Conservation (phyloP, 192 early-diverging fungal genomes). For the Coemansia sp. region DNA sequence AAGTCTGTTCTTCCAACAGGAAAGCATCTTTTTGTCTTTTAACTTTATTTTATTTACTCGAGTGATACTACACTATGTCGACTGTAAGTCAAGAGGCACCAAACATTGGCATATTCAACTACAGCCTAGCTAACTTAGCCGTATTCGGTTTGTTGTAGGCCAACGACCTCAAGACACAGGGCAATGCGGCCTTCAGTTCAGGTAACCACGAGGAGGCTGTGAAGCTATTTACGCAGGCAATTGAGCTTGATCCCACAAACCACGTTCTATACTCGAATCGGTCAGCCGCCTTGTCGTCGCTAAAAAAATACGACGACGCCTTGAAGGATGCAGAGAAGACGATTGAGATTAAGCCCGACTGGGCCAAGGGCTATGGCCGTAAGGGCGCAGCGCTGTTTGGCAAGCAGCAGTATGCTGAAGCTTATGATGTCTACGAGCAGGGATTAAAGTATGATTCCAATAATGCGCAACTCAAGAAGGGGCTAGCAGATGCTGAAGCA, state of each 20-base stretch:
- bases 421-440: constrained; percentile 70
- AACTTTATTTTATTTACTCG: neutral
- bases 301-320: constrained; percentile 75
- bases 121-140: neutral
- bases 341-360: constrained; percentile 73
- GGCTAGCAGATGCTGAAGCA: constrained; percentile 70
- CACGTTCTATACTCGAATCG: constrained; percentile 94
- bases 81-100: constrained; percentile 18
- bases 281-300: constrained; percentile 77
- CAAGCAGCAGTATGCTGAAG: constrained; percentile 64
- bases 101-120: neutral
- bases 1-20: neutral
- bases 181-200: constrained; percentile 83
- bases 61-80: constrained; percentile 13
- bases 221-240: constrained; percentile 76
- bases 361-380: constrained; percentile 90
- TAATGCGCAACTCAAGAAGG: constrained; percentile 74
- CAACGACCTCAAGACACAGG: constrained; percentile 71
- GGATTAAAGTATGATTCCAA: constrained; percentile 78
- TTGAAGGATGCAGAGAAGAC: constrained; percentile 84
- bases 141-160: constrained; percentile 34
- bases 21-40: neutral
- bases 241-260: constrained; percentile 81
- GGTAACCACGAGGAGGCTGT: constrained; percentile 77
- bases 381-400: constrained; percentile 86